Percentiles rank a stretch among this genome's conserved stretches.
Evolutionary conservation across 2,329 filamentous ascomycete genomes (phyloP).

Genomic region (Colletotrichum limetticola): DNA sequence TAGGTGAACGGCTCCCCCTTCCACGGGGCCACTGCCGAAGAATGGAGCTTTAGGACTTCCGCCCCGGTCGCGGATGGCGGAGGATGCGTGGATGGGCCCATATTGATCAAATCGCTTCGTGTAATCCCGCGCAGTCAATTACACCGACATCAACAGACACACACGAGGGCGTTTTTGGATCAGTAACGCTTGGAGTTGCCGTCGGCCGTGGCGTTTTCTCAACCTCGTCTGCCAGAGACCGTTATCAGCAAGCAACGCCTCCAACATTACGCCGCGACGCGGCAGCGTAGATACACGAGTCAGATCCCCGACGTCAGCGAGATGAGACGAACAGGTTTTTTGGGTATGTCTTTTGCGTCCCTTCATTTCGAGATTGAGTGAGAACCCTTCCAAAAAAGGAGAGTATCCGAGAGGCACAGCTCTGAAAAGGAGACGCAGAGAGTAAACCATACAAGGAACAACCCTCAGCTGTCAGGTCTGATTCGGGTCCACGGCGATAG

Average conservation of each 20-base stretch:
- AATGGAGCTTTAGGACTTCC: background rate
- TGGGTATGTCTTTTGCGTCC: background rate
- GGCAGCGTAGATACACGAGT: slow-evolving; percentile 19
- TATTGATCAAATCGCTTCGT: slow-evolving; percentile 23
- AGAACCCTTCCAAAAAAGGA: background rate
- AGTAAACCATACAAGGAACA: slow-evolving; percentile 5
- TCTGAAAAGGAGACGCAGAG: background rate
- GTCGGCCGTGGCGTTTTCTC: background rate
- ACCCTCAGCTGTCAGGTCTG: slow-evolving; percentile 1
- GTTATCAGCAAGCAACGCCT: slow-evolving; percentile 13
- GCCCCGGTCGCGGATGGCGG: background rate
- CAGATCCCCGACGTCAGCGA: slow-evolving; percentile 13
- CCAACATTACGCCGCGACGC: background rate
- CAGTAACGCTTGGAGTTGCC: slow-evolving; percentile 18
- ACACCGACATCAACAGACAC: background rate
- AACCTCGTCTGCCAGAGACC: background rate
- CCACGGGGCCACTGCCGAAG: background rate
- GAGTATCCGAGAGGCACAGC: background rate
- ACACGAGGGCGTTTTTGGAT: background rate
- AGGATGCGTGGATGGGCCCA: slow-evolving; percentile 11
- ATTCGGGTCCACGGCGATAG: slow-evolving; percentile 14
- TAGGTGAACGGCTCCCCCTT: background rate
- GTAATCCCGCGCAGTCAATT: background rate
- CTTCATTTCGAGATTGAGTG: background rate
- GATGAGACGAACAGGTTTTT: slow-evolving; percentile 26